These are phyloP conservation scores for Pestalotiopsis sp. DNA, from an alignment of 2,329 filamentous ascomycete species.

Conservation along the genomic window DNA sequence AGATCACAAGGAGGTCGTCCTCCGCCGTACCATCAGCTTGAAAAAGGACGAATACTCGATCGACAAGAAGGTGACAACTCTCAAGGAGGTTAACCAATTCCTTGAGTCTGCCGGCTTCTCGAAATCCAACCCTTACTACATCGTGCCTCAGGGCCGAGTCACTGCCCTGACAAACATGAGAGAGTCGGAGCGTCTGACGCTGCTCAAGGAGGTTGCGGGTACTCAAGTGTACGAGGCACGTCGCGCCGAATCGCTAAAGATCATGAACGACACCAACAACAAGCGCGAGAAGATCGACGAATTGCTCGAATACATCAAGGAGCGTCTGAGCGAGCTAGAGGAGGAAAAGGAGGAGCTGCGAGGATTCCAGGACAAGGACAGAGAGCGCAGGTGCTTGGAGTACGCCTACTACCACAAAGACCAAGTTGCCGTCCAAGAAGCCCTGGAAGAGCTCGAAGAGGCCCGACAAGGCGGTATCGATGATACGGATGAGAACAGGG, in stretches of 20 bases:
- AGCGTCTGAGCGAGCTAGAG: constrained; percentile 85
- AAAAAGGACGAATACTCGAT: constrained; percentile 99
- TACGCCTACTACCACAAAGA: constrained; percentile 94
- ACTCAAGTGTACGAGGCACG: constrained; percentile 96
- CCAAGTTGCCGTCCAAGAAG: constrained; percentile 75
- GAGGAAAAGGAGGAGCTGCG: constrained; percentile 96
- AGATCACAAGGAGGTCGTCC: constrained; percentile 84
- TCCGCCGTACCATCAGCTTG: constrained; percentile 91
- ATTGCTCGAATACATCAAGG: constrained; percentile 86
- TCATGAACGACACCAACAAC: constrained; percentile 95
- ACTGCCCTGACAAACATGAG: constrained; percentile 99
- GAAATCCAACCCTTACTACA: constrained; percentile 97
- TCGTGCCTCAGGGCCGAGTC: constrained; percentile 95
- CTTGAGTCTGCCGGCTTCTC: constrained; percentile 97
- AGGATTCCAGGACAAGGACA: constrained; percentile 92
- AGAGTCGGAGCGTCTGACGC: constrained; percentile 83
- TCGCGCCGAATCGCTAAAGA: constrained; percentile 88
- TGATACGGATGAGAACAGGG: constrained; percentile 78
- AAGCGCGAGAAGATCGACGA: constrained; percentile 95
- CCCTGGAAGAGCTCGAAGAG: constrained; percentile 82
- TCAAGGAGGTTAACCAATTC: constrained; percentile 91
- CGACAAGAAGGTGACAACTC: constrained; percentile 94
- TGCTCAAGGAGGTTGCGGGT: constrained; percentile 97
- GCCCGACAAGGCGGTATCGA: constrained; percentile 81
- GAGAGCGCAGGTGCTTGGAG: constrained; percentile 87